Base-by-base conservation (phyloP, 169 alveolate genomes). In the Plasmodium yoelii region DNA sequence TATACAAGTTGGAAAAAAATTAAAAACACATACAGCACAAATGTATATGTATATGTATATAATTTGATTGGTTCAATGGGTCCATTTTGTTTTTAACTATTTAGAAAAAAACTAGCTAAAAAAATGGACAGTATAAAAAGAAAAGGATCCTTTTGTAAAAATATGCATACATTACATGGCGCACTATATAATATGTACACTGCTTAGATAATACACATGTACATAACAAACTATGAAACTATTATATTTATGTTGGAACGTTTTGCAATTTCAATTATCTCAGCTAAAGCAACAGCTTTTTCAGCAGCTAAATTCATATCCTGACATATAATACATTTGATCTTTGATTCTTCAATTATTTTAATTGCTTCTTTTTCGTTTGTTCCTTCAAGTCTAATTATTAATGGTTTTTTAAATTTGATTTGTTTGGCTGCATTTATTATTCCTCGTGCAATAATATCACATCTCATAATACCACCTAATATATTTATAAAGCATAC, bases 401-500 rank as follows among this genome's bases (percentile, higher is more conserved):
- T 98, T 65, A 97, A 96, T 10, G 99, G 99, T 80, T 95, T 95
- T 26, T 93, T 73, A 92, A 96, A 92, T n/a, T 86, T 80, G 1
- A 95, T 71, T 18, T 88, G 82, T 63, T 95, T 92, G 64, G 94
- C 87, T 39, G 99, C 99, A 57, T 92, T 95, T 39, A 97, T 94
- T 53, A 97, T 90, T 15, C 98, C 98, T 12, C 87, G 65, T 1
- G 98, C 99, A 71, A 97, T 95, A 56, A 95, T 90, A 75, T 97
- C 99, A 88, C 99, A 96, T 63, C 97, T 93, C 93, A 97, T 95
- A 84, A 98, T 98, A 57, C 99, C 99, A 70, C 99, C 99, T 70
- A 98, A 97, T 65, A 98, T 98, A 93, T 98, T 98, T 69, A 98
- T 97, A 74, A 97, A 92, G 75, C 98, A 94, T 18, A 97, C 95